A percentile compares a stretch with the other conserved stretches of the same genome.
Evolutionary conservation across 2,329 filamentous ascomycete species (phyloP).

Genomic region (Aspergillus alliaceus): DNA sequence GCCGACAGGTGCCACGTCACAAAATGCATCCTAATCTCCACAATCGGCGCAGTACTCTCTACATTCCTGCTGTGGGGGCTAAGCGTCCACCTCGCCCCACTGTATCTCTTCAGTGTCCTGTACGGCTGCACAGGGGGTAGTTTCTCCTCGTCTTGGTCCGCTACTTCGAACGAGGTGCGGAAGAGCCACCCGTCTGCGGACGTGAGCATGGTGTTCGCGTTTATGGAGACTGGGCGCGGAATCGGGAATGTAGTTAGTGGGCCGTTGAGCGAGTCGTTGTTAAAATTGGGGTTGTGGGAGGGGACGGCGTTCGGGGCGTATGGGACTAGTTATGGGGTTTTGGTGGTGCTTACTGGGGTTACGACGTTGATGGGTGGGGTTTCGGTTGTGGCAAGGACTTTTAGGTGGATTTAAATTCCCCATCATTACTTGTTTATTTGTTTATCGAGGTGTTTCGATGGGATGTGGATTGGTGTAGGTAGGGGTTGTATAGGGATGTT

Average conservation of each 20-base stretch:
- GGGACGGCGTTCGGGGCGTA: constrained; percentile 22
- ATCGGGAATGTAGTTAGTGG: constrained; percentile 54
- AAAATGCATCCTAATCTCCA: constrained; percentile 45
- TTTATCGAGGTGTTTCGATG: not conserved
- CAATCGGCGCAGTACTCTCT: constrained; percentile 40
- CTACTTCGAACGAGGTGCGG: constrained; percentile 45
- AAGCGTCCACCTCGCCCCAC: constrained; percentile 39
- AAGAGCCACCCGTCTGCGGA: constrained; percentile 40
- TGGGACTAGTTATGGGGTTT: constrained; percentile 27
- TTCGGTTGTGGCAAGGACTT: constrained; percentile 22
- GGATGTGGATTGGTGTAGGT: not conserved
- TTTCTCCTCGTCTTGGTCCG: constrained; percentile 46
- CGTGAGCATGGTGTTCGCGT: constrained; percentile 50
- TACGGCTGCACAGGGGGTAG: constrained; percentile 50
- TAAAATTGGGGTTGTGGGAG: constrained; percentile 18
- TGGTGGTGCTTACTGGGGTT: constrained; percentile 30
- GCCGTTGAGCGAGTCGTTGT: constrained; percentile 49
- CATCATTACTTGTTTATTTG: not conserved
- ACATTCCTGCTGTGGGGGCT: constrained; percentile 52
- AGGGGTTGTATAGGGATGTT: not conserved
- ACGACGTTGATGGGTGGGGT: constrained; percentile 26
- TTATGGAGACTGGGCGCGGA: constrained; percentile 51
- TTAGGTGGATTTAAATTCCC: constrained; percentile 17
- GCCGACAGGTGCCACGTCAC: constrained; percentile 42
- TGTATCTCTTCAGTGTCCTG: constrained; percentile 43